phyloP scores from a whole-genome alignment of 129 eudicot species.

The Kitagawia praeruptora region DNA sequence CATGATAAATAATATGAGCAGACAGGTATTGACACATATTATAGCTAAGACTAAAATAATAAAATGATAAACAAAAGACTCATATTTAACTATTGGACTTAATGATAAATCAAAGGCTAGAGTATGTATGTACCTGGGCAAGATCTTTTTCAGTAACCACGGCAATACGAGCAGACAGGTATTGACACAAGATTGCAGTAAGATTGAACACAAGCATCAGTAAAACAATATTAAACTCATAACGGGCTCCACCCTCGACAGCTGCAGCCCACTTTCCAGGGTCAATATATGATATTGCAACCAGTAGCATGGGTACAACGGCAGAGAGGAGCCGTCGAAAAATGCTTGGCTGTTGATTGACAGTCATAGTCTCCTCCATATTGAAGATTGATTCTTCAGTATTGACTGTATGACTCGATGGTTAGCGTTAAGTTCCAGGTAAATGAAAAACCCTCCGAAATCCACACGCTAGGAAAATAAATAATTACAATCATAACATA shows the following conservation, averaged over 20 bases:
- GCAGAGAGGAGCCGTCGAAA: slow-evolving; percentile 46
- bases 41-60: not conserved
- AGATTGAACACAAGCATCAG: slow-evolving; percentile 52
- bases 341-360: slow-evolving; percentile 28
- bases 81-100: not conserved
- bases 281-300: slow-evolving; percentile 69
- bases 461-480: slow-evolving; percentile 8
- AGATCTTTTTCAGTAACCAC: slow-evolving; percentile 67
- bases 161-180: slow-evolving; percentile 66
- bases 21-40: not conserved
- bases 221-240: slow-evolving; percentile 52
- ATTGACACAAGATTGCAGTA: slow-evolving; percentile 74
- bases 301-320: slow-evolving; percentile 53
- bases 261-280: slow-evolving; percentile 92
- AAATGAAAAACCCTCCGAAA: not conserved
- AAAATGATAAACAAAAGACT: not conserved
- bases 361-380: slow-evolving; percentile 47
- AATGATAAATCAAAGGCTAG: not conserved
- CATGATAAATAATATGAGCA: too few relatives aligned
- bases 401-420: not conserved
- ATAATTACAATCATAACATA: not conserved
- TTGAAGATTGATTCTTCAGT: not conserved
- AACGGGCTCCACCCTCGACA: slow-evolving; percentile 79
- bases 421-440: not conserved
- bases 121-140: slow-evolving; percentile 46